phyloP scores from a whole-genome alignment of 2,329 filamentous ascomycete genomes.

The Colletotrichum lupini region DNA sequence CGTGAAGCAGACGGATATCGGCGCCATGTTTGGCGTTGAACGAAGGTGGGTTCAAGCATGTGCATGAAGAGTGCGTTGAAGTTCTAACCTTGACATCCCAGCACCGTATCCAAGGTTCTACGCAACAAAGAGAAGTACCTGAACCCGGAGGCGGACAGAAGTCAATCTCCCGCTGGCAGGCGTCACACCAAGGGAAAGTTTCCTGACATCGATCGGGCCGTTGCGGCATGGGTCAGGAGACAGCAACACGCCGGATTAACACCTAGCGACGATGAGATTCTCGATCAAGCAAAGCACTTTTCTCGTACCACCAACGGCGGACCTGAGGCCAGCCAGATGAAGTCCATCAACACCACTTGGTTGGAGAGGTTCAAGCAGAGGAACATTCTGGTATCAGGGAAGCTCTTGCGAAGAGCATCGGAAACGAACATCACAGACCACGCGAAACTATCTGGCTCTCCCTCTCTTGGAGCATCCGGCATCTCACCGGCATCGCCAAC shows the following conservation, averaged over 20 bases:
- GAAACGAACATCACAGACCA: slow-evolving; percentile 79
- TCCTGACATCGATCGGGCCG: slow-evolving; percentile 90
- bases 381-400: slow-evolving; percentile 65
- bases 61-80: background rate
- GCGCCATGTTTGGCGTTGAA: slow-evolving; percentile 94
- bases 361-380: slow-evolving; percentile 97
- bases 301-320: slow-evolving; percentile 71
- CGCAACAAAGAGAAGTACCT: slow-evolving; percentile 96
- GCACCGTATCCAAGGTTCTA: slow-evolving; percentile 98
- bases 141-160: slow-evolving; percentile 78
- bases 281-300: slow-evolving; percentile 86
- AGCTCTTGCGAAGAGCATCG: slow-evolving; percentile 66
- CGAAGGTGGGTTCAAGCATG: slow-evolving; percentile 79
- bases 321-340: slow-evolving; percentile 73
- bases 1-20: slow-evolving; percentile 96
- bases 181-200: slow-evolving; percentile 77
- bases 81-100: slow-evolving; percentile 55
- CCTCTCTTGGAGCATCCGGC: slow-evolving; percentile 63
- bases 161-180: slow-evolving; percentile 82
- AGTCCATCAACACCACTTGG: slow-evolving; percentile 81
- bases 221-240: slow-evolving; percentile 88
- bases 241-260: slow-evolving; percentile 80
- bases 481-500: slow-evolving; percentile 80
- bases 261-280: slow-evolving; percentile 83
- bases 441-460: slow-evolving; percentile 66